Evolutionary conservation across 73 alveolate species (phyloP), one percentile per base, ranked within the genome.

Genomic region (Symbiodinium natans): DNA sequence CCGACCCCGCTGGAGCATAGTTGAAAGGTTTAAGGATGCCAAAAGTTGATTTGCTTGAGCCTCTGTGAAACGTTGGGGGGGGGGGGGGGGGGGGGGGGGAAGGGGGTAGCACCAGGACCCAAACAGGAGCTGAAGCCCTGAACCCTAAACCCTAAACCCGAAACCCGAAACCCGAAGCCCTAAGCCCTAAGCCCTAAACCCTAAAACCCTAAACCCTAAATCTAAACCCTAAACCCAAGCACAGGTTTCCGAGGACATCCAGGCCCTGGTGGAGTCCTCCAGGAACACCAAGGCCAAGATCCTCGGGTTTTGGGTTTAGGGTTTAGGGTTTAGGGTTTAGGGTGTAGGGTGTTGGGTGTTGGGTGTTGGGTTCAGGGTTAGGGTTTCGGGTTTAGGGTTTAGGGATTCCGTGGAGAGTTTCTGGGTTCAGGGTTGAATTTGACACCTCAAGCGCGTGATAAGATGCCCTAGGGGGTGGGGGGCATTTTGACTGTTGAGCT

Each of bases 191-290:
- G 74, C 74, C 74, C 74, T 19, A 56, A 29, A 63, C 5, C 36
- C 77, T 11, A 9, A 21, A 19, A 25, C 36, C 34, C 77, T 21
- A 25, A 17, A 56, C 33, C 59, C 59, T 56, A 56, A 21, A 2
- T 3, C 74, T 9, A 56, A 9, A 8, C 31, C 74, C 74, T 21
- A 56, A 8, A n/a, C n/a, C n/a, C n/a, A n/a, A n/a, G n/a, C 9
- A 46, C 59, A 63, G 80, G 80, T 36, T 2, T 36, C 80, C 5
- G 80, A 82, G 19, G 95, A 88, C 71, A 25, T 88, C 54, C 63
- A 88, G 71, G 95, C 95, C 9, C 29, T 88, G 95, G 86, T 34
- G 52, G 83, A 56, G 39, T 88, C 95, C 71, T 88, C 95, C 73
- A 59, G 27, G 56, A 25, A 25, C 41, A 52, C 94, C 84, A 86